Percentiles rank a stretch among this genome's conserved stretches.
phyloP scores from a whole-genome alignment of 192 early-diverging fungal species.

The Anaeromyces robustus region DNA sequence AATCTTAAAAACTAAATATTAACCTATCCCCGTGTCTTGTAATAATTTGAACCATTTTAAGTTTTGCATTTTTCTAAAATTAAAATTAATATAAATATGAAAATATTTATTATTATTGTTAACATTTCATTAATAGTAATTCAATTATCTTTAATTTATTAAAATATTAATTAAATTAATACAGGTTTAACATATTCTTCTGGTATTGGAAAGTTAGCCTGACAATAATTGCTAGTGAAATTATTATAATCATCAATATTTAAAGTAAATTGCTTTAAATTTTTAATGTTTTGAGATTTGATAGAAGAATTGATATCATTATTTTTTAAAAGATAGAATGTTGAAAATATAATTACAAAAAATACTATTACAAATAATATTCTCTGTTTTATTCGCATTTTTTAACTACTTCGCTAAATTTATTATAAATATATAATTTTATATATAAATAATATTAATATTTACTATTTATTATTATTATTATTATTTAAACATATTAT shows the following conservation, averaged over 20 bases:
- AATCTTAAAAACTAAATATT: neutral
- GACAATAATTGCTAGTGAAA: neutral
- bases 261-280: neutral
- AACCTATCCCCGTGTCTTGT: neutral
- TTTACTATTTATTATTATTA: no score
- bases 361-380: neutral
- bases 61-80: neutral
- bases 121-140: no score
- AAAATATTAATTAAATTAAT: neutral
- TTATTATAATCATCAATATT: neutral
- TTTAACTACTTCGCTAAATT: no score
- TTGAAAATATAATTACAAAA: neutral
- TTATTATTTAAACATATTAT: no score
- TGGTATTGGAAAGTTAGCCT: neutral
- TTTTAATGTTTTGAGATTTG: neutral
- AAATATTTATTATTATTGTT: neutral
- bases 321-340: neutral
- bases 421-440: no score
- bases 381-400: neutral
- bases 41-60: neutral
- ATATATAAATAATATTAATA: no score
- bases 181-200: neutral
- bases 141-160: no score
- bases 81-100: neutral
- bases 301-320: neutral